Percentiles rank a stretch among this genome's conserved stretches.
These are phyloP conservation scores for Ophiostoma tasmaniense DNA, from an alignment of 2,329 filamentous ascomycete species.

Conservation along the genomic window DNA sequence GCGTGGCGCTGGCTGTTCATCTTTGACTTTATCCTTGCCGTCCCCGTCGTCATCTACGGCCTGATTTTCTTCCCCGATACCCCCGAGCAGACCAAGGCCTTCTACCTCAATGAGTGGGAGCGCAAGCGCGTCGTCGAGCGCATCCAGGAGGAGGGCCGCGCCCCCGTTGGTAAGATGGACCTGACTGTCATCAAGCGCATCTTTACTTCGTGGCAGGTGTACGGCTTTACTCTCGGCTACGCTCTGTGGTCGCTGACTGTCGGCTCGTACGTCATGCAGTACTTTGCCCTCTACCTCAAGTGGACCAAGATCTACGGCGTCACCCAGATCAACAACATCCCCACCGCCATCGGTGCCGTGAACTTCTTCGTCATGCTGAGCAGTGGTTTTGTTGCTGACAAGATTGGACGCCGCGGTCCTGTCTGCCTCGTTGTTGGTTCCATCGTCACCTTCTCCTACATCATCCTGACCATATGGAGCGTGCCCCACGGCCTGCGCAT, in stretches of 20 bases:
- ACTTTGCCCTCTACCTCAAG: slow-evolving; percentile 35
- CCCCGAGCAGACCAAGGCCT: slow-evolving; percentile 25
- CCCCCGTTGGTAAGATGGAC: slow-evolving; percentile 31
- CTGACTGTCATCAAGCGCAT: slow-evolving; percentile 32
- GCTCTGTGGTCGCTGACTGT: slow-evolving; percentile 33
- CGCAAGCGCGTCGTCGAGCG: slow-evolving; percentile 55
- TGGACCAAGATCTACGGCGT: slow-evolving; percentile 29
- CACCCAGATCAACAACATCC: slow-evolving; percentile 38
- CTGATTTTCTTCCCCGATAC: slow-evolving; percentile 33
- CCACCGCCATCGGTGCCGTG: slow-evolving; percentile 35
- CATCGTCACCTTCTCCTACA: slow-evolving; percentile 31
- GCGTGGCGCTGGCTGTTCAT: slow-evolving; percentile 17
- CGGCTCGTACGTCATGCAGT: slow-evolving; percentile 34
- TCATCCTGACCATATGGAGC: slow-evolving; percentile 32
- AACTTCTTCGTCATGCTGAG: slow-evolving; percentile 34
- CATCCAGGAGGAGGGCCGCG: slow-evolving; percentile 50
- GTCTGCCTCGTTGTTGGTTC: slow-evolving; percentile 31
- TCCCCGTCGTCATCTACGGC: slow-evolving; percentile 33
- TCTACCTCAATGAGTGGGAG: slow-evolving; percentile 45
- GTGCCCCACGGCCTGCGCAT: slow-evolving; percentile 32
- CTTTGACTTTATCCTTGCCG: slow-evolving; percentile 26
- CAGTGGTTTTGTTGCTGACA: slow-evolving; percentile 26
- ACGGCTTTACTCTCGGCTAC: slow-evolving; percentile 34
- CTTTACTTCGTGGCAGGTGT: slow-evolving; percentile 36
- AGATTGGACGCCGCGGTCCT: slow-evolving; percentile 30